Base-by-base conservation (phyloP, 2,329 filamentous ascomycete species). In the Acrocalymma vagum region DNA sequence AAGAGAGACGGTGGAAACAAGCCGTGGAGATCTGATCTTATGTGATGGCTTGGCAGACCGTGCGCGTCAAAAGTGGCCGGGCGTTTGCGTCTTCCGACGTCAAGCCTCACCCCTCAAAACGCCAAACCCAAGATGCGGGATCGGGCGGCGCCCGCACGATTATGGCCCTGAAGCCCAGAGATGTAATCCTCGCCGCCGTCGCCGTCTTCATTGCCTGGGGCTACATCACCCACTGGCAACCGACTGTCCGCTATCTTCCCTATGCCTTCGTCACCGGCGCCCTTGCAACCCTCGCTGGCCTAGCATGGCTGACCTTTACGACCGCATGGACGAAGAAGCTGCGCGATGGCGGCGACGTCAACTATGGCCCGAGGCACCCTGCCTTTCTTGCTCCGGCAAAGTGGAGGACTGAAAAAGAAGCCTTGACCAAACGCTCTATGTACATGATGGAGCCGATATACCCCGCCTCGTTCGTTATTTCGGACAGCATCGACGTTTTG, bases 151-250 rank as follows among this genome's bases (percentile, higher is more conserved):
- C 55, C 55, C 65, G 63, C 67, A 70, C 65, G 67, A 75, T 88
- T 87, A 85, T 83, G 79, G 78, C 90, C 75, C 83, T 83, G 78
- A 82, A 83, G 75, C 84, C 82, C 79, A 66, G 67, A 65, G 81
- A 91, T 81, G 79, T 85, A 70, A 78, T 83, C 68, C 70, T 88
- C 71, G 84, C 84, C 69, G 81, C 79, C 69, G 70, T 87, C 67
- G 84, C 80, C 70, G 81, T 78, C 69, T 90, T 96, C 72, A 77
- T 96, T 68, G 86, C 90, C 67, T 97, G 93, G 93, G 88, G 89
- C 49, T 86, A 92, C 69, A 81, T 87, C 45, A 86, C 90, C 55
- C 85, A 88, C 74, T 95, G 88, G 85, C 78, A 91, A 60, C 91
- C 93, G 20, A 75, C 84, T 45, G 77, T 97, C 54, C 90, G 90